Base-by-base conservation (phyloP, 2,329 filamentous ascomycete species). In the Leptosphaerulina australis region DNA sequence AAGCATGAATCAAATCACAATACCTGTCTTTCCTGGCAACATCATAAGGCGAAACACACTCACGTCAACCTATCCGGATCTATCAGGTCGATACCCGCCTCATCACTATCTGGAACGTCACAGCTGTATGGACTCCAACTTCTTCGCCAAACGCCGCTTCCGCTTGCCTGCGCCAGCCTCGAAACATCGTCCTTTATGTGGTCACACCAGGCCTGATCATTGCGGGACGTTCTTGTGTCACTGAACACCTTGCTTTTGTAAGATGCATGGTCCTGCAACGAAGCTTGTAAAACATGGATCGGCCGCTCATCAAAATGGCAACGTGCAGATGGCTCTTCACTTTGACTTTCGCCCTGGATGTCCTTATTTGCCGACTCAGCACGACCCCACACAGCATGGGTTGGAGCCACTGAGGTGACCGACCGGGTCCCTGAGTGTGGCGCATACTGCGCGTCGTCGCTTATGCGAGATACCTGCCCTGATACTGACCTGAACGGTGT, bases 191-290 rank as follows among this genome's bases (percentile, higher is more conserved):
- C 57, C 39, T 20, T 48, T 25, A 31, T 38, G 41, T 35, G 40
- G 29, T 34, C 15, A 24, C 33, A 24, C 37, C 37, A 56, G 41
- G 58, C 59, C 49, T 61, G 46, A 39, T 56, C 53, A 31, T 41
- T 48, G 55, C 57, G 50, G 45, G 51, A 60, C 58, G 52, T 60
- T 59, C 40, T 53, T 47, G 56, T 50, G 30, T 50, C 44, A 58
- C 51, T 50, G 33, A 39, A 54, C 39, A 55, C 44, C 34, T 50
- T 52, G 40, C 31, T 55, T 43, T 53, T 51, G 51, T 46, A 25
- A 49, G 60, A 66, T 55, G 55, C 56, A 51, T 67, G 62, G 58
- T 66, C 64, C 34, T 55, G 52, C 34, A 67, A 46, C 45, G 56
- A 64, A 12, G 55, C 59, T 41, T 62, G 60, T 46, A 56, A 64